These are phyloP conservation scores for Annulohypoxylon stygium DNA, from an alignment of 495 filamentous ascomycete genomes.

Conservation along the genomic window DNA sequence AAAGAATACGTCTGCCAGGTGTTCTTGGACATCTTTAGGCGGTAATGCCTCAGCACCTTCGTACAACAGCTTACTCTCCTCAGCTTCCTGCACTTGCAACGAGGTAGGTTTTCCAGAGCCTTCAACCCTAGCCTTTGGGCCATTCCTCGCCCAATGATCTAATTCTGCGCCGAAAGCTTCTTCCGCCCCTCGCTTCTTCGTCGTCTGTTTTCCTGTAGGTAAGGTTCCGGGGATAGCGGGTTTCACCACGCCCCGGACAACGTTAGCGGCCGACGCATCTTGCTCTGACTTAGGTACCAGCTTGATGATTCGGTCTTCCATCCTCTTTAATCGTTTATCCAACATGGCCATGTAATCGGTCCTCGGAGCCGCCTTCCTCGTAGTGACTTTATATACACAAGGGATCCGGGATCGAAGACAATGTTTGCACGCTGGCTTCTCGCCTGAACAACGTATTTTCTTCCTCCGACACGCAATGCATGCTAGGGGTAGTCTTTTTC, in stretches of 20 bases:
- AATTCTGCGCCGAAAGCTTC: slow-evolving; percentile 88
- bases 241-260: slow-evolving; percentile 74
- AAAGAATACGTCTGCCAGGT: slow-evolving; percentile 95
- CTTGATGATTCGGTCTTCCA: slow-evolving; percentile 98
- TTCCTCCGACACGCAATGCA: slow-evolving; percentile 97
- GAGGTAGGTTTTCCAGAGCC: slow-evolving; percentile 65
- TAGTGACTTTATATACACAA: slow-evolving; percentile 98
- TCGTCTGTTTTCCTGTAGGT: slow-evolving; percentile 58
- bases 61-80: slow-evolving; percentile 77
- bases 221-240: slow-evolving; percentile 77
- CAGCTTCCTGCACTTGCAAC: slow-evolving; percentile 72
- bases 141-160: slow-evolving; percentile 82
- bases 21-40: slow-evolving; percentile 90
- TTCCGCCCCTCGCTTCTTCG: slow-evolving; percentile 87
- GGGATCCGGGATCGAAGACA: slow-evolving; percentile 93
- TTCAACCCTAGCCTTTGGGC: slow-evolving; percentile 60
- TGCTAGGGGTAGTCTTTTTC: slow-evolving; percentile 91
- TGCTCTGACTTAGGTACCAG: slow-evolving; percentile 89
- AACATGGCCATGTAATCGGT: slow-evolving; percentile 99
- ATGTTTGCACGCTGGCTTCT: slow-evolving; percentile 97
- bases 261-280: slow-evolving; percentile 59
- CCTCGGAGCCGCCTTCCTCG: slow-evolving; percentile 92
- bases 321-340: slow-evolving; percentile 90
- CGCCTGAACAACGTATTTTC: slow-evolving; percentile 97
- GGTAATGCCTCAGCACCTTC: slow-evolving; percentile 90